phyloP scores from a whole-genome alignment of 106 monocot genomes.

The Platanthera zijinensis region DNA sequence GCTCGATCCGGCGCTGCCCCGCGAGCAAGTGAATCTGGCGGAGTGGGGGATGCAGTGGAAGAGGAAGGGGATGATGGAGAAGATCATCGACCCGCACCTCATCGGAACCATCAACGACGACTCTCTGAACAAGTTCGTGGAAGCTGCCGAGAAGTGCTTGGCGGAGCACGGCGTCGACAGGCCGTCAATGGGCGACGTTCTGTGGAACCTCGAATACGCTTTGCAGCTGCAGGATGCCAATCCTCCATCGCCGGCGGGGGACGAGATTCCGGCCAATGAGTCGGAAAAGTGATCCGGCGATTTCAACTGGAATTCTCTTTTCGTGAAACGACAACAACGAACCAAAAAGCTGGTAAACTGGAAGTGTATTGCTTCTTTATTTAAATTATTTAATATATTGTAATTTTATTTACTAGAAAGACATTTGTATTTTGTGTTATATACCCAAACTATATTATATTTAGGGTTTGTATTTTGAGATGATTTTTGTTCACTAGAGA shows the following conservation, averaged over 20 bases:
- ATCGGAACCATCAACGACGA: constrained; percentile 19
- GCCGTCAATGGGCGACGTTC: constrained; percentile 30
- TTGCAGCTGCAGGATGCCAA: constrained; percentile 25
- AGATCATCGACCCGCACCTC: constrained; percentile 24
- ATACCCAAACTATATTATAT: too few relatives aligned
- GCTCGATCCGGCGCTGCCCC: constrained; percentile 18
- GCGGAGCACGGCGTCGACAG: constrained; percentile 24
- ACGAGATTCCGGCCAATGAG: neutral
- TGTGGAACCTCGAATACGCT: constrained; percentile 26
- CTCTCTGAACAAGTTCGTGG: constrained; percentile 23
- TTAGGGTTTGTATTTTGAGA: too few relatives aligned
- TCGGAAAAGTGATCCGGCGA: too few relatives aligned
- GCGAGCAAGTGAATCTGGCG: constrained; percentile 25
- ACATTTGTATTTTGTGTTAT: too few relatives aligned
- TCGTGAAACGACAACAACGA: too few relatives aligned
- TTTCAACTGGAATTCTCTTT: too few relatives aligned
- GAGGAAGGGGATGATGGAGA: constrained; percentile 21
- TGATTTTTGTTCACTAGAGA: too few relatives aligned
- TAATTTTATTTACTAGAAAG: too few relatives aligned
- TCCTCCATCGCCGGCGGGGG: constrained; percentile 5
- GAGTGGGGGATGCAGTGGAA: constrained; percentile 26
- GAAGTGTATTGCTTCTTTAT: too few relatives aligned
- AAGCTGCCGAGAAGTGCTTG: constrained; percentile 30
- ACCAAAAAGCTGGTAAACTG: too few relatives aligned
- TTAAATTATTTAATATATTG: too few relatives aligned